phyloP scores from a whole-genome alignment of 2,329 filamentous ascomycete species.

The Sarocladium brachiariae region DNA sequence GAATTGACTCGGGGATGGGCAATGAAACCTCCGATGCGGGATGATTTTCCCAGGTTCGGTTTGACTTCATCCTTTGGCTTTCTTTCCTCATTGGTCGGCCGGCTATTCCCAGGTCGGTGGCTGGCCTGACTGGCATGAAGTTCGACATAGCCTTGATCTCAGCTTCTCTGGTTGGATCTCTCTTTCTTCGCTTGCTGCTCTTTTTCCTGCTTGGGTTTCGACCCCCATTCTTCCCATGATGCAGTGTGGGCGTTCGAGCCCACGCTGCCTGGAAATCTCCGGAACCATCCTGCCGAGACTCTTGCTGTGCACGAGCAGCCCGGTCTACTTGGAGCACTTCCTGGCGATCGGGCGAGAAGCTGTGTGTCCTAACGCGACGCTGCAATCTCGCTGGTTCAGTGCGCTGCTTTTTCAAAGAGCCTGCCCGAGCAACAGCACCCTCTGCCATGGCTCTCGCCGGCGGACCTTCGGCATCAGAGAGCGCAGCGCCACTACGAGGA shows the following conservation, averaged over 20 bases:
- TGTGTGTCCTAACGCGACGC: constrained; percentile 45
- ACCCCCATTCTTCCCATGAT: constrained; percentile 27
- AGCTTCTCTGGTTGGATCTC: constrained; percentile 72
- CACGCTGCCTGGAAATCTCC: constrained; percentile 15
- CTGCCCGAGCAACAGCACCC: constrained; percentile 17
- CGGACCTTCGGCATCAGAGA: constrained; percentile 44
- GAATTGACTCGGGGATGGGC: constrained; percentile 64
- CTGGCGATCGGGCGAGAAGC: constrained; percentile 54
- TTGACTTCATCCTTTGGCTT: constrained; percentile 44
- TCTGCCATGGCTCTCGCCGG: constrained; percentile 31
- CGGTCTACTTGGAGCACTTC: constrained; percentile 37
- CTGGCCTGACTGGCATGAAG: constrained; percentile 57
- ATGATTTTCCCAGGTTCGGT: constrained; percentile 45
- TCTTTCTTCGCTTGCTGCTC: constrained; percentile 69
- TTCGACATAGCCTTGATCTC: constrained; percentile 82
- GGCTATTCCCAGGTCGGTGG: constrained; percentile 51
- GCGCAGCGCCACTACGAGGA: constrained; percentile 44
- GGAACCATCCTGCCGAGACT: background rate
- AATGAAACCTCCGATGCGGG: constrained; percentile 68
- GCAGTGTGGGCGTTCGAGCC: constrained; percentile 41
- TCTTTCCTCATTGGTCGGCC: constrained; percentile 56
- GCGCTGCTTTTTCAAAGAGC: constrained; percentile 34
- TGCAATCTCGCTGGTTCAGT: constrained; percentile 41
- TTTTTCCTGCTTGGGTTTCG: constrained; percentile 58
- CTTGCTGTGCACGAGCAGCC: constrained; percentile 12